These are phyloP conservation scores for Chloranthus sessilifolius DNA, from an alignment of 164 flowering plant genomes.

Conservation along the genomic window DNA sequence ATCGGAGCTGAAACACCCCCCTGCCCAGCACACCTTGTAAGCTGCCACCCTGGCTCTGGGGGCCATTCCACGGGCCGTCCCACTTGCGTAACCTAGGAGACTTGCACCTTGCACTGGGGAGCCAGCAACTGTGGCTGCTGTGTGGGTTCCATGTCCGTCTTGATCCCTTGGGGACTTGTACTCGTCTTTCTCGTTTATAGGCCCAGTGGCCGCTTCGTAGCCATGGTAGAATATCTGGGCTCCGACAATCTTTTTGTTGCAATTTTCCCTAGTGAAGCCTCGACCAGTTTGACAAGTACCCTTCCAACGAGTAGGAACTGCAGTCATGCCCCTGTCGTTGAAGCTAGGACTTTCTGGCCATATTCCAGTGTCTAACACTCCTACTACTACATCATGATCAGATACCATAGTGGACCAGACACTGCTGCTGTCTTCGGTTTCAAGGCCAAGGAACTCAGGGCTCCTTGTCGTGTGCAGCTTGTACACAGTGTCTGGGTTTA, in stretches of 20 bases:
- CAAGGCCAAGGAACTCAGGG: slow-evolving; percentile 71
- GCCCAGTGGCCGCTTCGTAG: slow-evolving; percentile 65
- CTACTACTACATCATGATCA: slow-evolving; percentile 63
- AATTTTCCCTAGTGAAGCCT: slow-evolving; percentile 37
- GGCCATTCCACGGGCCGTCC: slow-evolving; percentile 86
- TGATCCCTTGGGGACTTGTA: slow-evolving; percentile 76
- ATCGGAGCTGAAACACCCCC: slow-evolving; percentile 86
- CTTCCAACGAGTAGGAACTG: slow-evolving; percentile 58
- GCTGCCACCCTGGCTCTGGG: slow-evolving; percentile 66
- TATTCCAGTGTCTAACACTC: slow-evolving; percentile 83
- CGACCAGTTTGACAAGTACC: slow-evolving; percentile 54
- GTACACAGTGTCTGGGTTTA: slow-evolving; percentile 52
- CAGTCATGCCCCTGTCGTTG: slow-evolving; percentile 52
- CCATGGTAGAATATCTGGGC: slow-evolving; percentile 71
- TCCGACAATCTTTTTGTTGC: slow-evolving; percentile 73
- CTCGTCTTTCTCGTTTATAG: slow-evolving; percentile 54
- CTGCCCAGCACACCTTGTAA: slow-evolving; percentile 83
- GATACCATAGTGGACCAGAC: slow-evolving; percentile 30
- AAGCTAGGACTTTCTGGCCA: slow-evolving; percentile 90
- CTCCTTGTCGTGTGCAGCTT: slow-evolving; percentile 86
- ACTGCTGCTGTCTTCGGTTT: slow-evolving; percentile 27
- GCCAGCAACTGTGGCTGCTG: slow-evolving; percentile 84
- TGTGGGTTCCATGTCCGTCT: slow-evolving; percentile 95
- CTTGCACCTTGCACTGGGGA: slow-evolving; percentile 60
- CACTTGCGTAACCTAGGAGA: slow-evolving; percentile 69